Conservation (phyloP, 768 basidiomycete species). For the Auricularia sp. region DNA sequence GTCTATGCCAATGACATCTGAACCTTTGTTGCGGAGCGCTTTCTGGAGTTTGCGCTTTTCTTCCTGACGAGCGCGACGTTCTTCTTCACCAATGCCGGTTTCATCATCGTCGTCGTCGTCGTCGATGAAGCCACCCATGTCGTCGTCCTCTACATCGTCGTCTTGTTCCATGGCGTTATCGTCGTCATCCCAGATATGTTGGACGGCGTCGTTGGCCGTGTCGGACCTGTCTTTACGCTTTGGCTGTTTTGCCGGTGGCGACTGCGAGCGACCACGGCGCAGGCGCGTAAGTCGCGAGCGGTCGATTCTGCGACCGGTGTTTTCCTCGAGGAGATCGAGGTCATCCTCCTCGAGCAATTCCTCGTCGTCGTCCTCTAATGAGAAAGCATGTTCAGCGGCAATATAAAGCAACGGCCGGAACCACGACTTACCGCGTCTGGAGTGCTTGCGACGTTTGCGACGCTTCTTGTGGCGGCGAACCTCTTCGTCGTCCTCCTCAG, state of each 20-base stretch:
- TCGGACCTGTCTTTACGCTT: constrained; percentile 52
- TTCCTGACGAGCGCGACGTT: constrained; percentile 62
- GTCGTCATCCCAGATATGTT: constrained; percentile 81
- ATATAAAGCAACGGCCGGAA: constrained; percentile 5
- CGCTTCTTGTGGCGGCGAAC: constrained; percentile 41
- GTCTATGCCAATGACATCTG: constrained; percentile 70
- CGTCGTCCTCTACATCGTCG: constrained; percentile 69
- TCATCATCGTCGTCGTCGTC: constrained; percentile 37
- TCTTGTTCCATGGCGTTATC: constrained; percentile 34
- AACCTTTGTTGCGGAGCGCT: constrained; percentile 52
- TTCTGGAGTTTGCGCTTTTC: constrained; percentile 52
- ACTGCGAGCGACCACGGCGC: constrained; percentile 65
- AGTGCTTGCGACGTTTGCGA: constrained; percentile 29
- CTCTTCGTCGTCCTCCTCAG: constrained; percentile 48
- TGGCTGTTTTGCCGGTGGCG: constrained; percentile 36
- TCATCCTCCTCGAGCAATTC: constrained; percentile 70
- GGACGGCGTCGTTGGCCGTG: constrained; percentile 42
- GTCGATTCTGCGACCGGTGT: constrained; percentile 67
- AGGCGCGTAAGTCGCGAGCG: constrained; percentile 58
- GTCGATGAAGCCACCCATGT: constrained; percentile 64
- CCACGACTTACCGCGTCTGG: constrained; percentile 5
- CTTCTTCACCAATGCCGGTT: constrained; percentile 59
- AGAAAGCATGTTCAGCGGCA: constrained; percentile 11
- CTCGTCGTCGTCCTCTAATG: constrained; percentile 50
- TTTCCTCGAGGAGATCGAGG: constrained; percentile 74